Evolutionary conservation across 495 filamentous ascomycete species (phyloP).

Genomic region (Neohortaea acidophila): DNA sequence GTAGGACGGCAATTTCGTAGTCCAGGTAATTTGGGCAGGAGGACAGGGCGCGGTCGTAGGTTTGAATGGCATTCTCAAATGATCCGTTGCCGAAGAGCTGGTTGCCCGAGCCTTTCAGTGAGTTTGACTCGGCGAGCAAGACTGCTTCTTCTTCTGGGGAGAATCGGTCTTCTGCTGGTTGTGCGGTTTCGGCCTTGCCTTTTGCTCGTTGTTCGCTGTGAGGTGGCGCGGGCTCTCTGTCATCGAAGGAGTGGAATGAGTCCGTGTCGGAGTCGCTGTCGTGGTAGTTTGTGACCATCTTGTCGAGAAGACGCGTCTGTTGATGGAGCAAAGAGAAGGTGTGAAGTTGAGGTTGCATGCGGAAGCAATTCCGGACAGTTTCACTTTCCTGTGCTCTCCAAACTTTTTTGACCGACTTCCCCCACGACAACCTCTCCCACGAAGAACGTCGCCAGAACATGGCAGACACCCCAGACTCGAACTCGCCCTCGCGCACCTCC

Average conservation of each 20-base stretch:
- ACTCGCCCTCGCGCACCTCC: constrained; percentile 9
- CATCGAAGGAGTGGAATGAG: constrained; percentile 17
- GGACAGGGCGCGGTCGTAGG: constrained; percentile 71
- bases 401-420: too few species aligned
- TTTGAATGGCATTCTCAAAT: constrained; percentile 74
- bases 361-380: too few species aligned
- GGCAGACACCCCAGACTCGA: constrained; percentile 7
- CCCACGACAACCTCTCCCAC: too few species aligned
- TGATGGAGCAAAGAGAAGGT: too few species aligned
- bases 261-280: constrained; percentile 16
- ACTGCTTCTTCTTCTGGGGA: constrained; percentile 61
- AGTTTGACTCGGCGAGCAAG: constrained; percentile 55
- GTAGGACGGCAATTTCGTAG: constrained; percentile 75
- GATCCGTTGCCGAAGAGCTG: constrained; percentile 51
- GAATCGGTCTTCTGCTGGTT: constrained; percentile 29
- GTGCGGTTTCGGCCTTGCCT: neutral
- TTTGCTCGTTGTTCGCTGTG: neutral
- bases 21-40: constrained; percentile 78
- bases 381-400: too few species aligned
- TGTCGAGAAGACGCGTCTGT: too few species aligned
- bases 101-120: constrained; percentile 67
- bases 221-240: constrained; percentile 8
- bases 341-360: too few species aligned
- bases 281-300: constrained; percentile 11
- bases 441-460: too few species aligned